A percentile compares a stretch with the other conserved stretches of the same genome.
These are phyloP conservation scores for Blastocystis hominis DNA, from an alignment of 352 stramenopile species.

Conservation along the genomic window DNA sequence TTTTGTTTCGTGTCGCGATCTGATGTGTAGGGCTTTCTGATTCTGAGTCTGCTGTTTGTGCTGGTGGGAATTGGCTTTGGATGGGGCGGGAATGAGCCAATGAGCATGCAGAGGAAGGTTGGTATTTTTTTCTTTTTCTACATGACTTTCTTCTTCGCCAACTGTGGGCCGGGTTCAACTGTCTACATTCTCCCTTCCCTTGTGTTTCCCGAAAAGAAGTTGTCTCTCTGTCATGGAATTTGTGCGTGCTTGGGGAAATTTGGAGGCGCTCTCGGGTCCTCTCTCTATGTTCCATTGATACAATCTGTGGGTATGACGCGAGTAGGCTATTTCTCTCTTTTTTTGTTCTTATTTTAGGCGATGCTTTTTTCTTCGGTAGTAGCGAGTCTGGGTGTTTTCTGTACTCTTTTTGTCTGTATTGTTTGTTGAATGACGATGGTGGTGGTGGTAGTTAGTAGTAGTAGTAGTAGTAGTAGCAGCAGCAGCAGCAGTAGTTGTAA, in stretches of 20 bases:
- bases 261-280: conserved; percentile 1
- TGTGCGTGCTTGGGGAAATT: conserved; percentile 45
- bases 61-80: not conserved
- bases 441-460: too few species aligned
- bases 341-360: not conserved
- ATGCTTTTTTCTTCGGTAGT: not conserved
- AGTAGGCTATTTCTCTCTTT: not conserved
- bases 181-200: conserved; percentile 38
- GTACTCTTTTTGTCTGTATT: not conserved
- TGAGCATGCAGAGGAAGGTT: not conserved
- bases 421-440: not conserved
- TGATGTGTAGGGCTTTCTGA: not conserved
- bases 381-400: not conserved
- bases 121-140: conserved; percentile 19
- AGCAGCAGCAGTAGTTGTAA: too few species aligned
- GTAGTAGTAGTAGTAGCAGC: too few species aligned
- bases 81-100: not conserved
- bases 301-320: not conserved
- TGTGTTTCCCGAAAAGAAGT: not conserved
- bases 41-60: not conserved
- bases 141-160: conserved; percentile 44
- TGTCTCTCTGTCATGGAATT: conserved; percentile 39
- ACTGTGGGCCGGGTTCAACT: conserved; percentile 17
- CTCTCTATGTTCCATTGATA: not conserved
- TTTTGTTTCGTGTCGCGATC: too few species aligned